Percentiles rank a stretch among this genome's conserved stretches.
These are phyloP conservation scores for Microcyclospora pomicola DNA, from an alignment of 2,329 filamentous ascomycete species.

Conservation along the genomic window DNA sequence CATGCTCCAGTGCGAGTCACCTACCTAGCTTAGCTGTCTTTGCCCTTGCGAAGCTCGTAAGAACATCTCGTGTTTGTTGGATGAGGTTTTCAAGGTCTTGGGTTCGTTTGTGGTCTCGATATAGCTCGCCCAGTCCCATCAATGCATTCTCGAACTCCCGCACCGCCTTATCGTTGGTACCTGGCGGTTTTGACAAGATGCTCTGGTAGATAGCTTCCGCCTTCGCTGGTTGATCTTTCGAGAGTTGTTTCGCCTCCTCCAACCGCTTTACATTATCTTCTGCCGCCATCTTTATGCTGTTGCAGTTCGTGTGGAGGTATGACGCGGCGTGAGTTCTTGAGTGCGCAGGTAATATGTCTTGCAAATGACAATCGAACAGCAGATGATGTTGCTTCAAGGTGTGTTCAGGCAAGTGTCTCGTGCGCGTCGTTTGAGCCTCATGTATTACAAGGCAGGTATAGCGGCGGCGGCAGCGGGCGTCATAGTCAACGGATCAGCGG, in stretches of 20 bases:
- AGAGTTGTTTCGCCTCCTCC: conserved; percentile 76
- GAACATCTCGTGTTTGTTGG: conserved; percentile 74
- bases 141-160: conserved; percentile 85
- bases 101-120: conserved; percentile 71
- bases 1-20: conserved; percentile 17
- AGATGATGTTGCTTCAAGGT: too few relatives aligned
- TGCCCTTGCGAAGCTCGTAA: conserved; percentile 95
- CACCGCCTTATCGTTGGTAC: conserved; percentile 70
- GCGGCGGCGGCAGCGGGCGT: too few relatives aligned
- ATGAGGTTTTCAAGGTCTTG: conserved; percentile 81
- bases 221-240: conserved; percentile 66
- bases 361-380: too few relatives aligned
- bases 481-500: too few relatives aligned
- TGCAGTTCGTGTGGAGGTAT: too few relatives aligned
- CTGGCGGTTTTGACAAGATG: conserved; percentile 72
- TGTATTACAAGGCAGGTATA: too few relatives aligned
- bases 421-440: too few relatives aligned
- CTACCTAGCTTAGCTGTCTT: conserved; percentile 96
- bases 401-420: too few relatives aligned
- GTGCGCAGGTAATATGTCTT: too few relatives aligned
- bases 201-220: conserved; percentile 82
- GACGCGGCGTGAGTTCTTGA: too few relatives aligned
- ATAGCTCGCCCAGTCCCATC: conserved; percentile 80
- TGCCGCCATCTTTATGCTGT: conserved; percentile 29
- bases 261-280: conserved; percentile 50